phyloP scores from a whole-genome alignment of 805 yeast species.

The Suhomyces pyralidae region DNA sequence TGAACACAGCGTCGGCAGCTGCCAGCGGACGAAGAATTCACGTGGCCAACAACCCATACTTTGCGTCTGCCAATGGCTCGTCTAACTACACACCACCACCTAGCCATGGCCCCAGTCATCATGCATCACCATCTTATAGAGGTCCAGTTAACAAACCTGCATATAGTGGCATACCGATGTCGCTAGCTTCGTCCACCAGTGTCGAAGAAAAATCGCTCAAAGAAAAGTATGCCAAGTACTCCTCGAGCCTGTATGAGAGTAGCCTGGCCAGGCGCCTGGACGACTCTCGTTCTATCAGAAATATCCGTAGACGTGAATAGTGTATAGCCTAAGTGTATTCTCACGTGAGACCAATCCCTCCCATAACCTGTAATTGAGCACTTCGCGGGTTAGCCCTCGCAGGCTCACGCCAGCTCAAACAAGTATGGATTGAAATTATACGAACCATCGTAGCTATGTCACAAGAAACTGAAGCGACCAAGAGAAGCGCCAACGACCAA shows the following conservation, averaged over 20 bases:
- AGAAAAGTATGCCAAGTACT: slow-evolving; percentile 24
- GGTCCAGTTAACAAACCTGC: background rate
- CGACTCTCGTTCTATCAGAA: slow-evolving; percentile 2
- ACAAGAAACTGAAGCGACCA: background rate
- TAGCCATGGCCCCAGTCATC: background rate
- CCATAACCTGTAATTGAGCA: background rate
- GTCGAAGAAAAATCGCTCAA: slow-evolving; percentile 15
- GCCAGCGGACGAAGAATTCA: slow-evolving; percentile 23
- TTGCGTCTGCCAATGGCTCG: background rate
- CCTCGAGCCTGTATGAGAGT: background rate
- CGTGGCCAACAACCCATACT: slow-evolving; percentile 2
- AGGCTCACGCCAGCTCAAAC: background rate
- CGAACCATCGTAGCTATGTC: background rate
- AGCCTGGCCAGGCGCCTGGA: background rate
- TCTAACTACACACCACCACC: background rate
- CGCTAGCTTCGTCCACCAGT: background rate
- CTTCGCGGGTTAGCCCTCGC: slow-evolving; percentile 1
- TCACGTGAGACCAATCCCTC: background rate
- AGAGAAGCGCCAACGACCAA: slow-evolving; percentile 20
- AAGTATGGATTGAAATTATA: background rate
- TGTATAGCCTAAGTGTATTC: background rate
- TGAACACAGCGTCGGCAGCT: slow-evolving; percentile 34
- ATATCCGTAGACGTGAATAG: slow-evolving; percentile 2
- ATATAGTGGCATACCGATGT: background rate
- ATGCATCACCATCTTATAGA: background rate